Evolutionary conservation across 495 filamentous ascomycete species (phyloP).

Genomic region (Polyplosphaeria fusca): DNA sequence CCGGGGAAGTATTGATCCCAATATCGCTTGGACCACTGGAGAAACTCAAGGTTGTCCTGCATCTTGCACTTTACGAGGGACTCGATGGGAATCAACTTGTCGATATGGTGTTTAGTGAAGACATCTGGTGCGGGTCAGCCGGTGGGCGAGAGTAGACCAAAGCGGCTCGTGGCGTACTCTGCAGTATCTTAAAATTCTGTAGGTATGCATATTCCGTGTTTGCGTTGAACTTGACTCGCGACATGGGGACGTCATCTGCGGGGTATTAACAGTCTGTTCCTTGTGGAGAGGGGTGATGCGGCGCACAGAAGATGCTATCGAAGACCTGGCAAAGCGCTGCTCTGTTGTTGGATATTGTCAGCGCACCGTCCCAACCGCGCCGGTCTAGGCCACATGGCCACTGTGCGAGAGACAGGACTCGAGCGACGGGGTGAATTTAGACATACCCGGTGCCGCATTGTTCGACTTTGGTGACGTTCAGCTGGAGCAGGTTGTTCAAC

Average conservation of each 20-base stretch:
- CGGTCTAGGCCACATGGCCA: too few species aligned
- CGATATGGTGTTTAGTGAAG: conserved; percentile 80
- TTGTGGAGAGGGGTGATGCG: background rate
- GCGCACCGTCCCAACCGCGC: too few species aligned
- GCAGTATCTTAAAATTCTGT: conserved; percentile 94
- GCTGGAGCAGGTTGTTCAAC: conserved; percentile 94
- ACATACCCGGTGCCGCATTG: conserved; percentile 96
- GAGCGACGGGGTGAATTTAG: too few species aligned
- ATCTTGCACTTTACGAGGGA: conserved; percentile 94
- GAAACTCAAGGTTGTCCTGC: conserved; percentile 99
- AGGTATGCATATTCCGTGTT: conserved; percentile 96
- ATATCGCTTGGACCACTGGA: conserved; percentile 92
- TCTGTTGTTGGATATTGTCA: conserved; percentile 57
- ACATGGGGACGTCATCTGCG: conserved; percentile 87
- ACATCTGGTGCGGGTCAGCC: conserved; percentile 52
- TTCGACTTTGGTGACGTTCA: conserved; percentile 97
- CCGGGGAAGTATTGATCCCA: conserved; percentile 99
- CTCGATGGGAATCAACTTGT: conserved; percentile 84
- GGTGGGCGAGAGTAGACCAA: background rate
- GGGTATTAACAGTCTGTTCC: background rate
- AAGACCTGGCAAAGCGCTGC: conserved; percentile 95
- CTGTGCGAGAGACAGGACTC: too few species aligned
- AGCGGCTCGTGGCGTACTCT: too few species aligned
- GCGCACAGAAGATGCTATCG: conserved; percentile 87
- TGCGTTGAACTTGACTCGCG: conserved; percentile 95